phyloP scores from a whole-genome alignment of 2,329 filamentous ascomycete species.

The Paraphaeosphaeria sporulosa region DNA sequence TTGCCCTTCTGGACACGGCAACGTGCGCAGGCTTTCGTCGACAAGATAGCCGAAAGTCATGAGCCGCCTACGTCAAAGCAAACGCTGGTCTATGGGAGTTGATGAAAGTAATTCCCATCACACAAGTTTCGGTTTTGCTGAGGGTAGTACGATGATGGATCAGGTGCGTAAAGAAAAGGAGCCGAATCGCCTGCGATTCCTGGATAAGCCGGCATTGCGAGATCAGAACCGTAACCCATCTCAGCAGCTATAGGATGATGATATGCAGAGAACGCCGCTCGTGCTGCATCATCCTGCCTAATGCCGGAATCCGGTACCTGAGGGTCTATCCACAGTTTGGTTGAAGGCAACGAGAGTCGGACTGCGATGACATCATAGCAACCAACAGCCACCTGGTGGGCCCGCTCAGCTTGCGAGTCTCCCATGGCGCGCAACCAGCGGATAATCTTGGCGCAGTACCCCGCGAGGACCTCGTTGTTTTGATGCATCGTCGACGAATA shows the following conservation, averaged over 20 bases:
- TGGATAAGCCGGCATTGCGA: neutral
- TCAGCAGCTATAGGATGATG: neutral
- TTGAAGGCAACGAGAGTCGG: conserved; percentile 23
- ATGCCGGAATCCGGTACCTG: neutral
- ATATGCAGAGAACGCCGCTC: neutral
- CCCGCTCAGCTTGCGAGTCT: conserved; percentile 34
- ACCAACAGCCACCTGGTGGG: conserved; percentile 28
- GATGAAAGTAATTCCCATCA: neutral
- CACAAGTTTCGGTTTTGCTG: neutral
- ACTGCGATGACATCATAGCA: conserved; percentile 30
- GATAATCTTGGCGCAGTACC: conserved; percentile 39
- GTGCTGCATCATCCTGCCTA: neutral
- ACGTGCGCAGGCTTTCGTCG: neutral
- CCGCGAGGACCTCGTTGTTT: conserved; percentile 27
- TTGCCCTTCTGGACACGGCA: neutral
- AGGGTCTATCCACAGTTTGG: conserved; percentile 22
- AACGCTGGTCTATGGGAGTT: neutral
- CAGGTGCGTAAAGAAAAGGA: neutral
- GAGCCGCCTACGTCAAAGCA: neutral
- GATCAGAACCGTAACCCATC: neutral
- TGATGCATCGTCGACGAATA: conserved; percentile 32
- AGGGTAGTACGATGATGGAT: neutral
- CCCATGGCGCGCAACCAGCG: conserved; percentile 47
- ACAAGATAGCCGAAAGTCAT: neutral
- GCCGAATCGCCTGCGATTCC: neutral